Conservation (phyloP, 805 yeast genomes). For the Ogataea paraovalis region DNA sequence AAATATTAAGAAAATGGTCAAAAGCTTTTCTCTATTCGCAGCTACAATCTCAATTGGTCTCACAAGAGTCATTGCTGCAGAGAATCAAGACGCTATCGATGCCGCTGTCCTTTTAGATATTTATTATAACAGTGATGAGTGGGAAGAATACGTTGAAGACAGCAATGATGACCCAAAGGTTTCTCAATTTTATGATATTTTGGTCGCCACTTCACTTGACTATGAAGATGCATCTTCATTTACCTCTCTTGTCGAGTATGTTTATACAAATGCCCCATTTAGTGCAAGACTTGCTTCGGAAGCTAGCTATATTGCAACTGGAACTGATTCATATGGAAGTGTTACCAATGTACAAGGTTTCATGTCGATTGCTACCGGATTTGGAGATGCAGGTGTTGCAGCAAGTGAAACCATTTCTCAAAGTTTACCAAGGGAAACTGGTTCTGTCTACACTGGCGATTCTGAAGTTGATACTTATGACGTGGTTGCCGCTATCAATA, state of each 20-base stretch:
- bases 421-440: no score
- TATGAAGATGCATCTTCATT: neutral
- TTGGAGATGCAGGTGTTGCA: no score
- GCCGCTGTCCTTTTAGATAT: no score
- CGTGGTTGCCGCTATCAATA: neutral
- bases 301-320: conserved; percentile 12
- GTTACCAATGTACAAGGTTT: no score
- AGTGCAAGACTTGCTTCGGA: conserved; percentile 10
- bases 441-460: conserved; percentile 6
- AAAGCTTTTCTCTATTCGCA: no score
- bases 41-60: no score
- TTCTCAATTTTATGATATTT: neutral
- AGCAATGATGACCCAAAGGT: neutral
- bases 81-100: no score
- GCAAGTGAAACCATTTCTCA: no score
- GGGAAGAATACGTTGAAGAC: neutral
- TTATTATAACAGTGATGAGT: neutral
- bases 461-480: neutral
- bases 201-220: neutral
- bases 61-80: no score
- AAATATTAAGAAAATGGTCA: no score
- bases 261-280: conserved; percentile 15
- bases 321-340: no score
- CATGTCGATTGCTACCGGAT: no score
- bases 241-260: conserved; percentile 5